Evolutionary conservation across 306 rosid genomes (phyloP).

Genomic region (Hippophae gyantsensis): DNA sequence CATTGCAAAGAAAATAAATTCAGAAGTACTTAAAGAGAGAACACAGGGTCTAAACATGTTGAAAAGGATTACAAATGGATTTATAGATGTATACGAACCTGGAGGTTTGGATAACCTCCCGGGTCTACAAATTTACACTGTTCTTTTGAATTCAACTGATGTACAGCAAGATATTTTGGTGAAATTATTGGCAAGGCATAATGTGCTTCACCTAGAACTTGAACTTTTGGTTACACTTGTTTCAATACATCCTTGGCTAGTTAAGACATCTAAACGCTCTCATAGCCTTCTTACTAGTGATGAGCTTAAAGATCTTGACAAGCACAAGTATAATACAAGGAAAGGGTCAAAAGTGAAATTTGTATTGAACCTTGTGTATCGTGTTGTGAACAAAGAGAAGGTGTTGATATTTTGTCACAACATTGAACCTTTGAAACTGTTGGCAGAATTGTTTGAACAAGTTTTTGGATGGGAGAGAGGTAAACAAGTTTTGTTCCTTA

Average conservation of each 20-base stretch:
- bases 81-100: slow-evolving; percentile 86
- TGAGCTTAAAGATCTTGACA: slow-evolving; percentile 47
- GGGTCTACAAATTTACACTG: slow-evolving; percentile 84
- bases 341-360: slow-evolving; percentile 72
- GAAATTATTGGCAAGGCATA: slow-evolving; percentile 42
- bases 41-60: slow-evolving; percentile 64
- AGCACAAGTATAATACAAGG: slow-evolving; percentile 55
- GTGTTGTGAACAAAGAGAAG: slow-evolving; percentile 66
- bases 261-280: slow-evolving; percentile 62
- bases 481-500: slow-evolving; percentile 61
- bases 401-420: slow-evolving; percentile 79
- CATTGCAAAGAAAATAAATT: slow-evolving; percentile 78
- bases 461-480: slow-evolving; percentile 67
- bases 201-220: slow-evolving; percentile 69
- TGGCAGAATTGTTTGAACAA: slow-evolving; percentile 62
- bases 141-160: slow-evolving; percentile 79
- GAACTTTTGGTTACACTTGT: slow-evolving; percentile 92
- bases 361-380: slow-evolving; percentile 73
- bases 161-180: slow-evolving; percentile 54
- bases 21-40: slow-evolving; percentile 53
- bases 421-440: slow-evolving; percentile 75
- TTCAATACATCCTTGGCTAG: slow-evolving; percentile 91
- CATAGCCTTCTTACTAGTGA: slow-evolving; percentile 37
- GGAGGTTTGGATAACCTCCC: slow-evolving; percentile 70
- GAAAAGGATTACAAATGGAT: slow-evolving; percentile 63